Evolutionary conservation across 345 rosid species (phyloP).

Genomic region (Raphanus raphanistrum): DNA sequence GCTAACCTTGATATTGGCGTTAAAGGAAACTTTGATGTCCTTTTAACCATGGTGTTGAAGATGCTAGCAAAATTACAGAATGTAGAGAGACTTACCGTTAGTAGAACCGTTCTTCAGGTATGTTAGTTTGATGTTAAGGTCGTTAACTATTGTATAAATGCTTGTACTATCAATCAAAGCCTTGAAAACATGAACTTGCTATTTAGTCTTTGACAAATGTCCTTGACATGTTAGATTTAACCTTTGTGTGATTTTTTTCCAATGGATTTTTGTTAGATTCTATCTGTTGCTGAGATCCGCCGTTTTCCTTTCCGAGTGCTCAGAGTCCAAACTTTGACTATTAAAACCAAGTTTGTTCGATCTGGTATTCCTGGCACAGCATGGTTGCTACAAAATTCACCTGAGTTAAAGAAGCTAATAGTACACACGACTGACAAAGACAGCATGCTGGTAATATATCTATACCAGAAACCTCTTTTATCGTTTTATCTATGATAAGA

Average conservation of each 20-base stretch:
- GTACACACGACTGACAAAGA: neutral
- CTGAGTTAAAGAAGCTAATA: neutral
- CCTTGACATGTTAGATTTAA: neutral
- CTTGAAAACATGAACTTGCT: neutral
- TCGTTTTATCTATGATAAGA: too few species aligned
- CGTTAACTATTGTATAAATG: too few species aligned
- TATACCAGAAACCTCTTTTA: neutral
- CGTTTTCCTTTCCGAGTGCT: neutral
- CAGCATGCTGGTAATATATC: neutral
- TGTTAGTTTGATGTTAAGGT: neutral
- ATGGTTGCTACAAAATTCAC: neutral
- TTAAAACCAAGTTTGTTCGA: neutral
- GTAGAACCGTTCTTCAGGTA: neutral
- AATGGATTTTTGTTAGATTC: neutral
- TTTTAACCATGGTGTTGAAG: neutral
- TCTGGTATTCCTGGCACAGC: neutral
- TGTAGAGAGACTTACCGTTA: neutral
- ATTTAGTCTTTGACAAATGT: neutral
- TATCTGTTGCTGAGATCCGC: neutral
- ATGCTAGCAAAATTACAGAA: neutral
- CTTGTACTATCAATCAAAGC: too few species aligned
- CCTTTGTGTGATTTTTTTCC: neutral
- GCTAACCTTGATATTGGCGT: neutral
- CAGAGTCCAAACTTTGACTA: neutral
- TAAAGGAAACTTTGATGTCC: neutral